A percentile compares a stretch with the other conserved stretches of the same genome.
Evolutionary conservation across 2,329 filamentous ascomycete species (phyloP).

Genomic region (Phyllosticta ampelicida): DNA sequence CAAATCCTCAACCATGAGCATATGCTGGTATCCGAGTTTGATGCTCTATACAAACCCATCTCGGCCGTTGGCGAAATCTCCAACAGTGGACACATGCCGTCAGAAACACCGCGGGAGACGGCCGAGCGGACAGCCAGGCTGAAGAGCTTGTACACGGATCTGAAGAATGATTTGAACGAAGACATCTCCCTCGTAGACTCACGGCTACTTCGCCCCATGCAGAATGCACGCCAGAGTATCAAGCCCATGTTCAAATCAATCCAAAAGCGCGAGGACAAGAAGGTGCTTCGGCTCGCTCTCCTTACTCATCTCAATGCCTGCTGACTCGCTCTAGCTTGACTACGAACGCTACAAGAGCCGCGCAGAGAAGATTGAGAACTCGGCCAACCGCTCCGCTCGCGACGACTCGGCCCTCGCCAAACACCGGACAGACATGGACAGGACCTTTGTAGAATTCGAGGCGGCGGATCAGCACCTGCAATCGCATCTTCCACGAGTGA

Average conservation of each 20-base stretch:
- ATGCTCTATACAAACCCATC: slow-evolving; percentile 67
- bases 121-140: slow-evolving; percentile 54
- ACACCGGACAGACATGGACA: slow-evolving; percentile 57
- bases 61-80: slow-evolving; percentile 48
- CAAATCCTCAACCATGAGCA: slow-evolving; percentile 60
- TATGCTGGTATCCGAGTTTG: slow-evolving; percentile 55
- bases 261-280: slow-evolving; percentile 74
- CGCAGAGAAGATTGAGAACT: slow-evolving; percentile 58
- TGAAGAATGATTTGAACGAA: slow-evolving; percentile 59
- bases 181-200: slow-evolving; percentile 62
- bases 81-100: slow-evolving; percentile 41
- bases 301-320: slow-evolving; percentile 12
- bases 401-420: slow-evolving; percentile 63
- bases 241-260: slow-evolving; percentile 70
- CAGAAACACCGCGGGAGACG: slow-evolving; percentile 50
- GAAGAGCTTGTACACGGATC: slow-evolving; percentile 56
- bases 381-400: slow-evolving; percentile 57
- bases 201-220: slow-evolving; percentile 58
- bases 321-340: slow-evolving; percentile 45
- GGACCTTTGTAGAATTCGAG: slow-evolving; percentile 60
- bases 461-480: slow-evolving; percentile 65
- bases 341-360: slow-evolving; percentile 68
- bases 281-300: slow-evolving; percentile 32
- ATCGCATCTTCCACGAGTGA: slow-evolving; percentile 58
- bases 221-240: slow-evolving; percentile 56